Evolutionary conservation across 2,329 filamentous ascomycete genomes (phyloP).

Genomic region (Trichoderma oligosporum): DNA sequence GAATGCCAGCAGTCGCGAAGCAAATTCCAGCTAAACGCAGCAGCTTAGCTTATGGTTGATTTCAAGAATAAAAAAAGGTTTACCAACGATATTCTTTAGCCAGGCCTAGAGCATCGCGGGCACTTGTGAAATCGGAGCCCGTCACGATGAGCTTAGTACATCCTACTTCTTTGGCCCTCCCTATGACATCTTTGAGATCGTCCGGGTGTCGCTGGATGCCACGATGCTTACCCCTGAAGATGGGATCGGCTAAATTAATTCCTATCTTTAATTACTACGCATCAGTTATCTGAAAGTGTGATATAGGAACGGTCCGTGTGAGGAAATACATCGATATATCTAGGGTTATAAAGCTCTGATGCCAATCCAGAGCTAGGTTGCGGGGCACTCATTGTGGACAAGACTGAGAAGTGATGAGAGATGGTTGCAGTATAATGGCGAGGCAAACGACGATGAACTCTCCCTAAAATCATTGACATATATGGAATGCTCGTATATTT

Average conservation of each 20-base stretch:
- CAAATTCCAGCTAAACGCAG: conserved; percentile 63
- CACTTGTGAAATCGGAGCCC: conserved; percentile 79
- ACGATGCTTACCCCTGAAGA: conserved; percentile 81
- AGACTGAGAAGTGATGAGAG: conserved; percentile 13
- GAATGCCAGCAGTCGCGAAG: conserved; percentile 88
- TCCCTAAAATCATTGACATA: conserved; percentile 13
- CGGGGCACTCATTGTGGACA: conserved; percentile 29
- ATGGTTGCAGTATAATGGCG: neutral
- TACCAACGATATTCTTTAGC: conserved; percentile 68
- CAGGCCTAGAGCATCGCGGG: conserved; percentile 68
- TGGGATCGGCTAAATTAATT: conserved; percentile 92
- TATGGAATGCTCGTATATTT: neutral
- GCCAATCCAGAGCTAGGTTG: conserved; percentile 21
- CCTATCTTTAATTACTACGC: conserved; percentile 59
- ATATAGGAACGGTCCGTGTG: neutral
- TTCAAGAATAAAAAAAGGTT: neutral
- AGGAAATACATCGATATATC: conserved; percentile 59
- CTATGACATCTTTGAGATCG: conserved; percentile 73
- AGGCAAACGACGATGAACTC: conserved; percentile 12
- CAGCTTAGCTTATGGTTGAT: conserved; percentile 9
- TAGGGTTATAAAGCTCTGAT: conserved; percentile 37
- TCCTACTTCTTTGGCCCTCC: conserved; percentile 71
- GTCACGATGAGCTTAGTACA: conserved; percentile 91
- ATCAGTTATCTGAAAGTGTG: neutral
- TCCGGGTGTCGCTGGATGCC: conserved; percentile 70